Evolutionary conservation across 179 eudicot genomes (phyloP), one percentile per base, ranked within the genome.

Genomic region (Sideroxylon spinosum): DNA sequence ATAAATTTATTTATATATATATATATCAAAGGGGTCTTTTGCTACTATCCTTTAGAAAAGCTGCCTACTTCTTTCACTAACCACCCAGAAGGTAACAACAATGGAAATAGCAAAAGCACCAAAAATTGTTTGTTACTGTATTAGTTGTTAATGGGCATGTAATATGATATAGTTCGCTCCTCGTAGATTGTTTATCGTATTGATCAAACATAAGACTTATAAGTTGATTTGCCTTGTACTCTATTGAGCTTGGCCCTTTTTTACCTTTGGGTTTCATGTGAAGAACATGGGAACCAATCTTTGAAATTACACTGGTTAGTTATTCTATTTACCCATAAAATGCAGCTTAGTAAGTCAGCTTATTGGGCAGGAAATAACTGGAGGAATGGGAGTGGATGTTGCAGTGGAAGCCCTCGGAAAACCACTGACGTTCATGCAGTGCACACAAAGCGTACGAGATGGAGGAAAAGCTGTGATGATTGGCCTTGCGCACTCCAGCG

Each of bases 401-500:
- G 96, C 97, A 75, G 86, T 96, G 68, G 99, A 96, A 85, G 99
- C 99, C 71, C 84, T 96, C 50, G 99, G 99, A 63, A 94, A 88
- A 81, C 86, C 98, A 10, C 85, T 71, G 81, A 96, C 98, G n/a
- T 94, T 96, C 78, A 82, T 81, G 60, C 99, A 96, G 81, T 96
- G 99, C 86, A 92, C 91, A 9, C 99, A 89, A 79, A 94, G 99
- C 78, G 98, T 96, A 37, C 84, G 97, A 49, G 99, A 91, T 91
- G 99, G 98, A 74, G 99, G 97, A 55, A 96, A 96, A 86, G 99
- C 97, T 76, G 98, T 96, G 76, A 96, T 96, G 99, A 94, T 96
- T 79, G 99, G 99, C 28, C 90, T 96, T 74, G 84, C 97, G 19
- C 89, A 90, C 75, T 76, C 91, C 56, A 84, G 86, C 29, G 92